Percentiles rank a stretch among this genome's conserved stretches.
These are phyloP conservation scores for Leccinum olivaceopallidum DNA, from an alignment of 768 basidiomycete species.

Conservation along the genomic window DNA sequence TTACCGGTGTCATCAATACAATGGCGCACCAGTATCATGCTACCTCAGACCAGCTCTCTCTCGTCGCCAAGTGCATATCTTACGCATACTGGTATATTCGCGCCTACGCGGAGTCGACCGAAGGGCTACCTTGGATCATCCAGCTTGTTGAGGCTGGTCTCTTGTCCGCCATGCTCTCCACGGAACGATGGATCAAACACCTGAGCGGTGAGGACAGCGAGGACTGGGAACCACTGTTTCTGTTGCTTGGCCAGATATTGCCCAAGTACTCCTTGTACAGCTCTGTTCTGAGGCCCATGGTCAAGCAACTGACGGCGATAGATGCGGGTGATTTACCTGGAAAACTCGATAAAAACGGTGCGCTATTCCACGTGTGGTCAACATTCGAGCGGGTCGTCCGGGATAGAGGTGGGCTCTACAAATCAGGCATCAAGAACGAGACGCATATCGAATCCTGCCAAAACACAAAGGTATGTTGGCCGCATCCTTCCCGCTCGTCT, in stretches of 20 bases:
- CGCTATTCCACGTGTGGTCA: constrained; percentile 21
- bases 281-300: constrained; percentile 19
- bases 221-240: constrained; percentile 31
- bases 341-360: constrained; percentile 19
- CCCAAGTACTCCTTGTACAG: constrained; percentile 30
- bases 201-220: constrained; percentile 20
- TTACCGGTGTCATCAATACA: constrained; percentile 18
- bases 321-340: constrained; percentile 11
- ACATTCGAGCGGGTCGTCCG: constrained; percentile 22
- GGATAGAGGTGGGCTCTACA: constrained; percentile 16
- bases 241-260: constrained; percentile 25
- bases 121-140: constrained; percentile 28
- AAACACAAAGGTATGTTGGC: constrained; percentile 21
- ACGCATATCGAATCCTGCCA: constrained; percentile 28
- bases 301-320: constrained; percentile 16
- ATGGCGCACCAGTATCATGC: constrained; percentile 14
- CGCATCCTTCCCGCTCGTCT: not conserved
- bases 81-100: constrained; percentile 34
- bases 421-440: constrained; percentile 5
- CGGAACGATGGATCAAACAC: constrained; percentile 28
- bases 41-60: not conserved
- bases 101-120: constrained; percentile 25
- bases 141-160: constrained; percentile 28
- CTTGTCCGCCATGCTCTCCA: constrained; percentile 26
- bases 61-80: constrained; percentile 29